Conservation (phyloP, 2,329 filamentous ascomycete genomes). For the Aspergillus pseudoterreus region DNA sequence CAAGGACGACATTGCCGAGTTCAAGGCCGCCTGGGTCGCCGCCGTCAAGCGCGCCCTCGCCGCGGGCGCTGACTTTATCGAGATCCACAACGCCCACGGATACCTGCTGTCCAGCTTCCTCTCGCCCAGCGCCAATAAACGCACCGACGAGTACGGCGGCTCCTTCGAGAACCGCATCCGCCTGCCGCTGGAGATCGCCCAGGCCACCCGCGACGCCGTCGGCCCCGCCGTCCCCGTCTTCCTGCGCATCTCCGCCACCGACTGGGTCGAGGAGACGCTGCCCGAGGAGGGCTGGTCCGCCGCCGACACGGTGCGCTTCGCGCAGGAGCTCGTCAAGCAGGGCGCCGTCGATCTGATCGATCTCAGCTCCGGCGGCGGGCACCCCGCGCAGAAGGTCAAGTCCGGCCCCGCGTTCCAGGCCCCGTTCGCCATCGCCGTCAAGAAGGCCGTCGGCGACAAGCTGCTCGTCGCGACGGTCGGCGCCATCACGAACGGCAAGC, state of each 20-base stretch:
- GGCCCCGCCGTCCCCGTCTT: constrained; percentile 68
- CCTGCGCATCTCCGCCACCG: constrained; percentile 68
- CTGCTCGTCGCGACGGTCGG: constrained; percentile 73
- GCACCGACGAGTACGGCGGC: constrained; percentile 56
- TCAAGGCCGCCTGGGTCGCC: constrained; percentile 61
- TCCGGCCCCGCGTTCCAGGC: constrained; percentile 67
- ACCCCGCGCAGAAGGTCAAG: constrained; percentile 43
- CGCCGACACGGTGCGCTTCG: constrained; percentile 61
- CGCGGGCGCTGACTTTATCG: constrained; percentile 73
- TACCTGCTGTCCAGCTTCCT: constrained; percentile 71
- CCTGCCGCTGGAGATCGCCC: constrained; percentile 64
- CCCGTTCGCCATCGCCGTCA: constrained; percentile 67
- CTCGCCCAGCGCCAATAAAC: constrained; percentile 64
- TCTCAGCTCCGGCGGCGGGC: constrained; percentile 72
- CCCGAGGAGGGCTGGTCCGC: constrained; percentile 63
- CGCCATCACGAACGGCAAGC: constrained; percentile 63
- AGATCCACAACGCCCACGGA: constrained; percentile 77
- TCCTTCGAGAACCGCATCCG: constrained; percentile 62
- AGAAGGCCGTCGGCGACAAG: constrained; percentile 67
- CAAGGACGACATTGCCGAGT: constrained; percentile 60
- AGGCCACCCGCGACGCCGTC: constrained; percentile 59
- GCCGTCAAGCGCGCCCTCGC: constrained; percentile 59
- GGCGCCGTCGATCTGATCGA: constrained; percentile 78
- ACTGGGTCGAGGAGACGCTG: constrained; percentile 66
- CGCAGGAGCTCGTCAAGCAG: constrained; percentile 62